Evolutionary conservation across 306 rosid genomes (phyloP).

Genomic region (Adenanthera pavonina): DNA sequence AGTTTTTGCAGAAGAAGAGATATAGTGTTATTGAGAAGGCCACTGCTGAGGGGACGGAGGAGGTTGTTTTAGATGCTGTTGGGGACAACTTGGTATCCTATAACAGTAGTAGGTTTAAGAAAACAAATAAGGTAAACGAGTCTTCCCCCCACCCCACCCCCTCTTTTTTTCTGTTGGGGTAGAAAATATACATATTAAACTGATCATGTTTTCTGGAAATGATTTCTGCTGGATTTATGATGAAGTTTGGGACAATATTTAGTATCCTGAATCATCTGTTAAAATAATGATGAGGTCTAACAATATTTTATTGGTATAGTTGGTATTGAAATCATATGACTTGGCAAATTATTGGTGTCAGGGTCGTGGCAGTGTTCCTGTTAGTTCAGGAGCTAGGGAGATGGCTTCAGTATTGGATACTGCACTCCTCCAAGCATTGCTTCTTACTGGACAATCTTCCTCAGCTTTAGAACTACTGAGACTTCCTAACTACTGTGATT

Average conservation of each 20-base stretch:
- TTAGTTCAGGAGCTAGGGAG: constrained; percentile 89
- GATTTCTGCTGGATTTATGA: constrained; percentile 19
- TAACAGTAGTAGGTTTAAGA: constrained; percentile 65
- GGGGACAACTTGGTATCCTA: constrained; percentile 69
- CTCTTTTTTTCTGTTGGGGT: constrained; percentile 28
- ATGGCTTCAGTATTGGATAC: constrained; percentile 94
- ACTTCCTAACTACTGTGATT: constrained; percentile 86
- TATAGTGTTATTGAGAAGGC: constrained; percentile 83
- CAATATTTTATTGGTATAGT: constrained; percentile 2
- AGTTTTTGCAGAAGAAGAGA: constrained; percentile 91
- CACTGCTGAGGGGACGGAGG: constrained; percentile 96
- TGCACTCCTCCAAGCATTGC: constrained; percentile 88
- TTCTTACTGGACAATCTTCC: constrained; percentile 86
- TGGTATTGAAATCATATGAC: constrained; percentile 31
- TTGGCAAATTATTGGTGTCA: constrained; percentile 48
- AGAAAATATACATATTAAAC: neutral
- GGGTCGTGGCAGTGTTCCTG: constrained; percentile 70
- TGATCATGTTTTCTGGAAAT: constrained; percentile 9
- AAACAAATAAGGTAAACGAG: constrained; percentile 74
- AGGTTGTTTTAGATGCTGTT: constrained; percentile 91
- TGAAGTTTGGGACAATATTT: constrained; percentile 23
- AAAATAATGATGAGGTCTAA: neutral
- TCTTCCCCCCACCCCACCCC: neutral
- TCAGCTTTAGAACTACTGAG: constrained; percentile 75
- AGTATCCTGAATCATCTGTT: constrained; percentile 27